Conservation (phyloP, 2,329 filamentous ascomycete genomes). For the Leptographium galeiforme region DNA sequence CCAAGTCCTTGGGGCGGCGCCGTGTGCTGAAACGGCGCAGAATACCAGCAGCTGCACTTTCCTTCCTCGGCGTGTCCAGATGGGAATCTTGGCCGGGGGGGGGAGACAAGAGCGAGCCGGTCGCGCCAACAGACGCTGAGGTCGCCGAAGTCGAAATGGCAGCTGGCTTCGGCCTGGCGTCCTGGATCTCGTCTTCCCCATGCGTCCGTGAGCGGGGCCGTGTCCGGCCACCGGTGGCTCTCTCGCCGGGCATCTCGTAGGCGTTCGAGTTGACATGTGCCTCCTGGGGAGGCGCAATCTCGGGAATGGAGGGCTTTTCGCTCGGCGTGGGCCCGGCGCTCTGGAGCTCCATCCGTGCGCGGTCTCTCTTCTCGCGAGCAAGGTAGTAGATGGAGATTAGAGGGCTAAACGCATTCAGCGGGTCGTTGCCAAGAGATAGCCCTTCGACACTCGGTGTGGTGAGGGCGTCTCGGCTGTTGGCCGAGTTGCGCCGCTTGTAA, state of each 20-base stretch:
- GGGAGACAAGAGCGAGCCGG: conserved; percentile 30
- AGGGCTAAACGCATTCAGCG: conserved; percentile 85
- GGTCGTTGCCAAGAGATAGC: conserved; percentile 69
- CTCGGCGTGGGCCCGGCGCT: conserved; percentile 24
- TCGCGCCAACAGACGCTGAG: conserved; percentile 16
- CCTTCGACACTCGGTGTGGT: conserved; percentile 74
- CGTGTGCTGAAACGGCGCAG: conserved; percentile 85
- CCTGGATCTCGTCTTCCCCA: conserved; percentile 79
- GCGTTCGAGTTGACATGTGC: conserved; percentile 77
- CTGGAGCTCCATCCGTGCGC: conserved; percentile 43
- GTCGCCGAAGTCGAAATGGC: not conserved
- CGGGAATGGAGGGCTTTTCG: conserved; percentile 44
- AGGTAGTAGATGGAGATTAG: conserved; percentile 90
- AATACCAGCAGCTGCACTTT: conserved; percentile 73
- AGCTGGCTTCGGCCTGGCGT: conserved; percentile 42
- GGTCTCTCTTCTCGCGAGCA: conserved; percentile 85
- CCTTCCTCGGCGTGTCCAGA: conserved; percentile 57
- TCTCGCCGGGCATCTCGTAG: conserved; percentile 84
- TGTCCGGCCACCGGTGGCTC: conserved; percentile 68
- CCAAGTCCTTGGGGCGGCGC: conserved; percentile 50
- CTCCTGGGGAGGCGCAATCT: conserved; percentile 67
- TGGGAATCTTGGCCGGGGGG: conserved; percentile 38
- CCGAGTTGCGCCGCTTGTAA: conserved; percentile 87
- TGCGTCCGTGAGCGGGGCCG: conserved; percentile 82
- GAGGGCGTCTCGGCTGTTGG: conserved; percentile 77